These are phyloP conservation scores for Colletotrichum cereale DNA, from an alignment of 2,329 filamentous ascomycete genomes.

Conservation along the genomic window DNA sequence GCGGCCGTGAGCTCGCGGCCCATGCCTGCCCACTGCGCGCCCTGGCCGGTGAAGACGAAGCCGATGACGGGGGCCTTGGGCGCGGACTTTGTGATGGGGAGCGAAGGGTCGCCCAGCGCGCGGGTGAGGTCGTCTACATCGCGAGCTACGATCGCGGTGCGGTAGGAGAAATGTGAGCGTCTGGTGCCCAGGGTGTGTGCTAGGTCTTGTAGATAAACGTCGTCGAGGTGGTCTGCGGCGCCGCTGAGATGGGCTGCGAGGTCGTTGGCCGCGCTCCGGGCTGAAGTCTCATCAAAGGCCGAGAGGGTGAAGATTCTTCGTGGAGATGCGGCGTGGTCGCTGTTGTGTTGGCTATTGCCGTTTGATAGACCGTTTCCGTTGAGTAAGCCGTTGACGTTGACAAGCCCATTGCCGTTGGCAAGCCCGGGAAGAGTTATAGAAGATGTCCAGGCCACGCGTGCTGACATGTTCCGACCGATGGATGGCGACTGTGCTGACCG, in stretches of 20 bases:
- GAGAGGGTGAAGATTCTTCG: constrained; percentile 4
- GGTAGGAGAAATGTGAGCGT: not conserved
- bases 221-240: not conserved
- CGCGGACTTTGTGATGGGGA: not conserved
- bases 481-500: not conserved
- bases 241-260: not conserved
- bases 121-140: constrained; percentile 3
- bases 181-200: constrained; percentile 2
- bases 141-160: not conserved
- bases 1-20: constrained; percentile 27
- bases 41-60: no score
- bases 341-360: not conserved
- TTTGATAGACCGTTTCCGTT: not conserved
- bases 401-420: not conserved
- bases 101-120: not conserved
- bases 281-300: not conserved
- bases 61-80: no score
- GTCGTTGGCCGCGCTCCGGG: not conserved
- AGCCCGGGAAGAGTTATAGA: not conserved
- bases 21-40: no score
- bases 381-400: not conserved
- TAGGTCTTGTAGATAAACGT: constrained; percentile 41
- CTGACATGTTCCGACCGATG: no score
- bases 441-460: not conserved
- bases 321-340: not conserved